Percentiles rank a stretch among this genome's conserved stretches.
These are phyloP conservation scores for Fragaria iinumae DNA, from an alignment of 306 rosid species.

Conservation along the genomic window DNA sequence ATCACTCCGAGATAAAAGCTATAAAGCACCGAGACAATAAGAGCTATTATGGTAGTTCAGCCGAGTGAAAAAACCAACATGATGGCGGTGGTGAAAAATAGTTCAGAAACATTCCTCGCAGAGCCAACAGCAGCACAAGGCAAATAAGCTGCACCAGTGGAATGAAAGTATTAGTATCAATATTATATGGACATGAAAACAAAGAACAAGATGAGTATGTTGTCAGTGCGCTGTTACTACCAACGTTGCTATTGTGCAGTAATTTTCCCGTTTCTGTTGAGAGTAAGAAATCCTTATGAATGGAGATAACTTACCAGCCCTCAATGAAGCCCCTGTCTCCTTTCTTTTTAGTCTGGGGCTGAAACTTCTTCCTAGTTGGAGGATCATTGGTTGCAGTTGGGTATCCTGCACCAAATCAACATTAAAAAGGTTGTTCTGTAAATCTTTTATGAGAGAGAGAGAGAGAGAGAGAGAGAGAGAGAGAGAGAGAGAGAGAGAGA, in stretches of 20 bases:
- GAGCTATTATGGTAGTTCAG: conserved; percentile 12
- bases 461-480: conserved; percentile 23
- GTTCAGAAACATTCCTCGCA: conserved; percentile 67
- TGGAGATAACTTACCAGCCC: conserved; percentile 56
- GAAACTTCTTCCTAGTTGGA: conserved; percentile 38
- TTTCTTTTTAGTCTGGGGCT: conserved; percentile 40
- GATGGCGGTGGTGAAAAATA: neutral
- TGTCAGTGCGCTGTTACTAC: neutral
- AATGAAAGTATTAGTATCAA: neutral
- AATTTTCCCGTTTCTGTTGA: neutral
- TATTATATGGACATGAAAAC: neutral
- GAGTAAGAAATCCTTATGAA: neutral
- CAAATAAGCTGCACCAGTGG: conserved; percentile 65
- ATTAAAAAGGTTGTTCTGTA: conserved; percentile 9
- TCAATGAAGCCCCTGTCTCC: conserved; percentile 81
- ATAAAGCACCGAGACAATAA: too few relatives aligned
- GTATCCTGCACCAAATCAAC: conserved; percentile 44
- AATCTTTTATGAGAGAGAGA: neutral
- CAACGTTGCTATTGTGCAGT: neutral
- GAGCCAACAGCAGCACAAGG: conserved; percentile 85
- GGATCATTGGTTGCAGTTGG: conserved; percentile 52
- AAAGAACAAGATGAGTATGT: neutral
- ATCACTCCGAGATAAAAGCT: neutral
- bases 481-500: conserved; percentile 23
- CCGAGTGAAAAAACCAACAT: neutral